Evolutionary conservation across 2,329 filamentous ascomycete genomes (phyloP), one percentile per base, ranked within the genome.

Genomic region (Fusarium anguioides): DNA sequence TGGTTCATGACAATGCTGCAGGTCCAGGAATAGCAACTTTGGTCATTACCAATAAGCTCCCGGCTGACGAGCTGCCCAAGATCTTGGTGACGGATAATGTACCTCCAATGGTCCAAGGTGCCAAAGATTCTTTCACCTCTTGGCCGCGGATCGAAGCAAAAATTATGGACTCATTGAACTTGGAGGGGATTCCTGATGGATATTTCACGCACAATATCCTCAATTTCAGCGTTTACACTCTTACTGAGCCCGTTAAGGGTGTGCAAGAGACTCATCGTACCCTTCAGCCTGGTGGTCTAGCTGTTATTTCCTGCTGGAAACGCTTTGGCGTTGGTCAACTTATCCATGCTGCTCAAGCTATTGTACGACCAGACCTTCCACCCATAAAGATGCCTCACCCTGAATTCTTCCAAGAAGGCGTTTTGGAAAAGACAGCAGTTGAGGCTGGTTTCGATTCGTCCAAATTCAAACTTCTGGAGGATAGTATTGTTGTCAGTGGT

Each of bases 1-100:
- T 71, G 8, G 56, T 77, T 8, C 76, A 77, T 49, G 76, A 78
- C 39, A 77, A 74, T 50, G 76, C 75, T 10, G 74, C 75, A 7
- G 75, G 76, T 0, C 76, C 76, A 0, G 76, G 76, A 9, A 74
- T 73, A 2, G 75, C 73, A 15, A 65, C 76, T 1, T 67, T 74
- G 2, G 68, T 72, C 24, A 42, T 78, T 8, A n/a, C 71, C 10
- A 59, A 63, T 3, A 60, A 31, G 2, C 18, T 72, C 10, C 21
- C 58, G 0, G 26, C 55, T 10, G 45, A 51, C 9, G 39, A 46
- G 1, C 4, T 64, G 0, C 65, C 68, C 5, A 2, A n/a, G 3
- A 58, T 72, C 3, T 18, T 72, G 0, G 54, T 71, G 24, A 71
- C 65, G 2, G 70, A 72, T 20, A 72, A 66, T 8, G 62, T 65